A percentile compares a stretch with the other conserved stretches of the same genome.
phyloP scores from a whole-genome alignment of 2,329 filamentous ascomycete genomes.

The Fusarium robinianum region DNA sequence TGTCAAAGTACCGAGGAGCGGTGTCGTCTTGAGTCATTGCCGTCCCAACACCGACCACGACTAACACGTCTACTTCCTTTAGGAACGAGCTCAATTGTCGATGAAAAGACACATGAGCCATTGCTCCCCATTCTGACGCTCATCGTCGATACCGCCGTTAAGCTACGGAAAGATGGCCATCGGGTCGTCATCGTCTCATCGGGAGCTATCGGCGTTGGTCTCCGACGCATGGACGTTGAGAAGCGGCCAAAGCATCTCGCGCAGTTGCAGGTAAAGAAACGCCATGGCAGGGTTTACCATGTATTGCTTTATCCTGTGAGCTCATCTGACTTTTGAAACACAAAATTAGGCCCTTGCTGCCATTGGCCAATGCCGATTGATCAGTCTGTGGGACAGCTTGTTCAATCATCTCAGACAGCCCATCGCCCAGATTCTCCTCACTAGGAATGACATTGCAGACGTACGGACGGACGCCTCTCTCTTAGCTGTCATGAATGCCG shows the following conservation, averaged over 20 bases:
- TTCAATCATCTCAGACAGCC: constrained; percentile 88
- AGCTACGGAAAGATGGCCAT: constrained; percentile 87
- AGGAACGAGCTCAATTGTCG: constrained; percentile 99
- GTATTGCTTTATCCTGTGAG: too few species aligned
- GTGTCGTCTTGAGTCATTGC: constrained; percentile 14
- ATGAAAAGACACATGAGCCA: constrained; percentile 93
- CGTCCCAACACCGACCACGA: constrained; percentile 20
- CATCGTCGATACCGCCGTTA: constrained; percentile 92
- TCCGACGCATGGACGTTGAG: constrained; percentile 86
- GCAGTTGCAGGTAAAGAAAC: constrained; percentile 73
- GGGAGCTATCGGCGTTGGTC: constrained; percentile 91
- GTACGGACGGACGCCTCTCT: constrained; percentile 55
- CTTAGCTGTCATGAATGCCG: constrained; percentile 3
- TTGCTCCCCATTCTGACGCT: constrained; percentile 86
- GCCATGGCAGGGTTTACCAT: too few species aligned
- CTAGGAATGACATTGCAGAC: constrained; percentile 94
- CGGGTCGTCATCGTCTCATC: constrained; percentile 96
- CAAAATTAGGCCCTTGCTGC: constrained; percentile 86
- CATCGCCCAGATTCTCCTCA: constrained; percentile 91
- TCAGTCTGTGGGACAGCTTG: constrained; percentile 92
- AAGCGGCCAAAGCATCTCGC: constrained; percentile 89
- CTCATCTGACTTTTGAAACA: too few species aligned
- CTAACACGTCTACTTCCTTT: constrained; percentile 29
- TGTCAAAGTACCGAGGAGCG: constrained; percentile 3
- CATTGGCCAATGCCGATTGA: constrained; percentile 92